Conservation (phyloP, 306 rosid genomes). For the Cotoneaster glaucophyllus region DNA sequence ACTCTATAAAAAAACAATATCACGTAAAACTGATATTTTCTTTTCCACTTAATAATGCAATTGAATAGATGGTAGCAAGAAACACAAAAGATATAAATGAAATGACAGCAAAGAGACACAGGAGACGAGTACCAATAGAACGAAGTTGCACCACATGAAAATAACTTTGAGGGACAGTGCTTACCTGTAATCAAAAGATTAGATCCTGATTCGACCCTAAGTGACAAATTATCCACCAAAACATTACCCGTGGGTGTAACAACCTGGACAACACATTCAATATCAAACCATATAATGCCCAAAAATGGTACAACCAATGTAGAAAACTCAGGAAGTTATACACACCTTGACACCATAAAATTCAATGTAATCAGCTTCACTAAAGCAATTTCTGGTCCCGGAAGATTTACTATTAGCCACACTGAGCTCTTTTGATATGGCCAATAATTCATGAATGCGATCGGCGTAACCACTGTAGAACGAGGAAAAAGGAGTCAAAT, state of each 20-base stretch:
- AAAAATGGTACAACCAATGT: slow-evolving; percentile 2
- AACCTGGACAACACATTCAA: slow-evolving; percentile 50
- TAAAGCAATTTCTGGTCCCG: slow-evolving; percentile 57
- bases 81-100: neutral
- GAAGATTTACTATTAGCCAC: slow-evolving; percentile 47
- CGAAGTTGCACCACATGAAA: neutral
- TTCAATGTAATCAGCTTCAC: slow-evolving; percentile 90
- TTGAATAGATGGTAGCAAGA: neutral
- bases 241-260: slow-evolving; percentile 92
- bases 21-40: neutral
- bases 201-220: slow-evolving; percentile 82
- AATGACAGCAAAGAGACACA: neutral
- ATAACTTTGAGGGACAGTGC: slow-evolving; percentile 2
- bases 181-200: slow-evolving; percentile 96
- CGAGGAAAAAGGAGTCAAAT: slow-evolving; percentile 14
- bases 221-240: slow-evolving; percentile 85
- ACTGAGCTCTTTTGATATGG: slow-evolving; percentile 76
- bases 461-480: slow-evolving; percentile 87
- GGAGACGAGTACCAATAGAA: neutral
- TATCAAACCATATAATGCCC: slow-evolving; percentile 22
- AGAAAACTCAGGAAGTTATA: slow-evolving; percentile 5
- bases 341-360: slow-evolving; percentile 86
- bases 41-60: neutral
- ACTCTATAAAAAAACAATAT: neutral
- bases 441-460: slow-evolving; percentile 82